Percentiles rank a stretch among this genome's conserved stretches.
Evolutionary conservation across 257 asterid genomes (phyloP).

Genomic region (Solanum chilense): DNA sequence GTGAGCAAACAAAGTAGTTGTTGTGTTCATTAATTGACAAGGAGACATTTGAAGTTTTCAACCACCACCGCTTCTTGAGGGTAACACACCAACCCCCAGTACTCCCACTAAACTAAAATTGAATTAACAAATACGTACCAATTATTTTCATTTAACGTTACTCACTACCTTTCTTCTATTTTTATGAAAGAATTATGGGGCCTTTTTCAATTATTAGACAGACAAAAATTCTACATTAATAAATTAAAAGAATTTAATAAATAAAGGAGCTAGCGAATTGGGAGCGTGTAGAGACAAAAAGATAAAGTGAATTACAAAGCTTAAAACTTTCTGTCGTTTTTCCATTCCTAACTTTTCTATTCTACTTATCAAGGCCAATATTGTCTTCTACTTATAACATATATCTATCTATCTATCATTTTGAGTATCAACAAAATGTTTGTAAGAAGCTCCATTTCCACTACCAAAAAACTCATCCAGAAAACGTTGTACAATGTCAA

Average conservation of each 20-base stretch:
- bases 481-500: constrained; percentile 16
- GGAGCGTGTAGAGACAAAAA: constrained; percentile 25
- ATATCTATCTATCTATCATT: not conserved
- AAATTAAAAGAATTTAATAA: not conserved
- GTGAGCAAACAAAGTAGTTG: constrained; percentile 3
- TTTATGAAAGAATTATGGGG: not conserved
- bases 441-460: constrained; percentile 13
- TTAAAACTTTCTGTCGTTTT: not conserved
- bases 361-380: not conserved
- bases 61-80: constrained; percentile 10
- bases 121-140: not conserved
- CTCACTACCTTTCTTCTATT: not conserved
- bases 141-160: not conserved
- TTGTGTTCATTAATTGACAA: not conserved
- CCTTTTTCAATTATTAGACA: not conserved
- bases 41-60: constrained; percentile 9
- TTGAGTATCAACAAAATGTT: constrained; percentile 5
- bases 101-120: constrained; percentile 12
- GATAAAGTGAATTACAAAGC: not conserved
- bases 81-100: constrained; percentile 16
- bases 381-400: not conserved
- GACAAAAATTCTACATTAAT: not conserved
- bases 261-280: not conserved
- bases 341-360: not conserved
- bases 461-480: constrained; percentile 25